Conservation (phyloP, 2,329 filamentous ascomycete species). For the Lecanicillium sp. region DNA sequence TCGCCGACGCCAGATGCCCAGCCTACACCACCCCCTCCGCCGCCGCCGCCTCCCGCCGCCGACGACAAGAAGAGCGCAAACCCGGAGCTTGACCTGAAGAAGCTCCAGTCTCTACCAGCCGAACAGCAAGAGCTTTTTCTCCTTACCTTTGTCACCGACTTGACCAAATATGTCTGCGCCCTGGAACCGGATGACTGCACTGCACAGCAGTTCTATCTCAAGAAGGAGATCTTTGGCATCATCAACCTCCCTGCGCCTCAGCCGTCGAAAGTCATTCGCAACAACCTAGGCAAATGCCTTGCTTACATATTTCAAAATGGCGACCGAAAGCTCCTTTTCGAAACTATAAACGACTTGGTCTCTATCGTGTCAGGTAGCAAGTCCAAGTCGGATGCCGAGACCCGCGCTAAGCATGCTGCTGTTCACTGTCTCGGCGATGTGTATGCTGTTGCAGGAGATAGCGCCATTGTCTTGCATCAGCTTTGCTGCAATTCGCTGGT, state of each 20-base stretch:
- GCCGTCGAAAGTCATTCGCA: slow-evolving; percentile 81
- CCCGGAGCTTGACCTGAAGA: slow-evolving; percentile 79
- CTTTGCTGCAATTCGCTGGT: slow-evolving; percentile 63
- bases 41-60: slow-evolving; percentile 16
- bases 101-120: slow-evolving; percentile 79
- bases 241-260: slow-evolving; percentile 76
- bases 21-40: slow-evolving; percentile 29
- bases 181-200: slow-evolving; percentile 75
- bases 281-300: slow-evolving; percentile 79
- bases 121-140: slow-evolving; percentile 96
- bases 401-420: slow-evolving; percentile 77
- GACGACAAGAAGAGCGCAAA: slow-evolving; percentile 35
- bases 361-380: slow-evolving; percentile 66
- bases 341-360: slow-evolving; percentile 85
- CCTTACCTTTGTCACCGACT: slow-evolving; percentile 75
- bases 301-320: slow-evolving; percentile 75
- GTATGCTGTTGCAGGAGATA: slow-evolving; percentile 88
- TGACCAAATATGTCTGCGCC: slow-evolving; percentile 70
- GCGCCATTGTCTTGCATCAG: slow-evolving; percentile 74
- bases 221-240: slow-evolving; percentile 90
- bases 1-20: slow-evolving; percentile 16
- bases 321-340: slow-evolving; percentile 85
- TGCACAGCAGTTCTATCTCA: slow-evolving; percentile 82
- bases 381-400: slow-evolving; percentile 64
- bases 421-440: slow-evolving; percentile 81